Base-by-base conservation (phyloP, 2,329 filamentous ascomycete genomes). In the Thelonectria olida region DNA sequence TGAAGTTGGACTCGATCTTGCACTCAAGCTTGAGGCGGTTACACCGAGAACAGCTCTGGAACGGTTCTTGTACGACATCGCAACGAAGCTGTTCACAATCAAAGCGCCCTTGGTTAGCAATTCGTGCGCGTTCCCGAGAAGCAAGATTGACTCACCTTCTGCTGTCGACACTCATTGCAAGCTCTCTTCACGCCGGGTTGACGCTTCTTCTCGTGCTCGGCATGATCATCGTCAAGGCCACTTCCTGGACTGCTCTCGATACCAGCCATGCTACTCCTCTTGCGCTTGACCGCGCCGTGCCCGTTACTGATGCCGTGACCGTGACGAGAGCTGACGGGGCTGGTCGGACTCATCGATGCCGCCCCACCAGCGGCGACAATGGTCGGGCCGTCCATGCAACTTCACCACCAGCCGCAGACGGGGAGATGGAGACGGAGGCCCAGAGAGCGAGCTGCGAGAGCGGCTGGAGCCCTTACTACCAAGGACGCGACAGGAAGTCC, bases 1-100 rank as follows among this genome's bases (percentile, higher is more conserved):
- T 94, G 80, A 95, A 95, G 77, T 93, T 93, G 72, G 90, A 92
- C 76, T 95, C 91, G 76, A 96, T 95, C 76, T 92, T 92, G 83
- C 92, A 96, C 63, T 90, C 87, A 63, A 95, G 88, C 77, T 91
- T 92, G 73, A 94, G 86, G 71, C 92, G 91, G 74, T 87, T 87
- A 79, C 92, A 96, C 58, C 92, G 85, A 54, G 89, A 89, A 80
- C 92, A 96, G 70, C 87, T 88, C 71, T 88, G 86, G 76, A 93
- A 94, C 17, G 91, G 91, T 25, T 92, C 91, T 78, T 93, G 91
- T 69, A 92, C 83, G 68, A 95, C 92, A 81, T 95, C 91, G 84
- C 92, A 96, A 73, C 91, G 90, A 64, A 95, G 82, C 91, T 92
- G 74, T 67, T 62, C 22, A 20, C 27, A 38, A 38, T 61, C 58